Evolutionary conservation across 768 basidiomycete species (phyloP).

Genomic region (Leucocoprinus sp.): DNA sequence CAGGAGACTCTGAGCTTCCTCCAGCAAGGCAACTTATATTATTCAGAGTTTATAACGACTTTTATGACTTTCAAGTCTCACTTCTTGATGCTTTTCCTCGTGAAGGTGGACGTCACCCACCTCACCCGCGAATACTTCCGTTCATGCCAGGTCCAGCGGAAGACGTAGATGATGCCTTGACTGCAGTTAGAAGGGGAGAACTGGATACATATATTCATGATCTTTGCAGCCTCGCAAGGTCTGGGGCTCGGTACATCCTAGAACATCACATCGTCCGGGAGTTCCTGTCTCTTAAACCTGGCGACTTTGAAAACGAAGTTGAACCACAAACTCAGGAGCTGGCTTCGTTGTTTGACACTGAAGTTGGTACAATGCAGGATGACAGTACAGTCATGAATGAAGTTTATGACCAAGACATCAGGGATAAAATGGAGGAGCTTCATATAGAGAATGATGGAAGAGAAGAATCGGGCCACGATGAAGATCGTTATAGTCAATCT

Average conservation of each 20-base stretch:
- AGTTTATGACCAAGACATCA: slow-evolving; percentile 26
- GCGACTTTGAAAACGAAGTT: slow-evolving; percentile 69
- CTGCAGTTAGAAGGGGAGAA: slow-evolving; percentile 71
- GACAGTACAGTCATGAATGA: slow-evolving; percentile 21
- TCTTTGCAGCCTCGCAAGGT: slow-evolving; percentile 62
- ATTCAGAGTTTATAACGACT: slow-evolving; percentile 95
- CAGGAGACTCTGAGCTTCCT: slow-evolving; percentile 49
- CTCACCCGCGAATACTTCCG: slow-evolving; percentile 71
- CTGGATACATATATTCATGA: slow-evolving; percentile 83
- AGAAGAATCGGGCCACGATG: slow-evolving; percentile 62
- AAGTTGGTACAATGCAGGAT: slow-evolving; percentile 15
- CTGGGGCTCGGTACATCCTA: slow-evolving; percentile 70
- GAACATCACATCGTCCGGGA: slow-evolving; percentile 72
- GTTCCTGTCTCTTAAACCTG: slow-evolving; percentile 80
- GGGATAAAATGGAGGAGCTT: slow-evolving; percentile 44
- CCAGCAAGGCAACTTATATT: slow-evolving; percentile 74
- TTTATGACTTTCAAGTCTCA: slow-evolving; percentile 93
- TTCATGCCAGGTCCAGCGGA: slow-evolving; percentile 96
- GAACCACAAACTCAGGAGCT: slow-evolving; percentile 54
- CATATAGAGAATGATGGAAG: slow-evolving; percentile 36
- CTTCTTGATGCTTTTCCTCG: slow-evolving; percentile 82
- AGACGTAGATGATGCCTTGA: slow-evolving; percentile 76
- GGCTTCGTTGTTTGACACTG: slow-evolving; percentile 38
- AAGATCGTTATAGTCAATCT: slow-evolving; percentile 44
- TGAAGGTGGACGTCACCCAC: slow-evolving; percentile 78